These are phyloP conservation scores for Aspergillus pseudoglaucus DNA, from an alignment of 2,329 filamentous ascomycete species.

Conservation along the genomic window DNA sequence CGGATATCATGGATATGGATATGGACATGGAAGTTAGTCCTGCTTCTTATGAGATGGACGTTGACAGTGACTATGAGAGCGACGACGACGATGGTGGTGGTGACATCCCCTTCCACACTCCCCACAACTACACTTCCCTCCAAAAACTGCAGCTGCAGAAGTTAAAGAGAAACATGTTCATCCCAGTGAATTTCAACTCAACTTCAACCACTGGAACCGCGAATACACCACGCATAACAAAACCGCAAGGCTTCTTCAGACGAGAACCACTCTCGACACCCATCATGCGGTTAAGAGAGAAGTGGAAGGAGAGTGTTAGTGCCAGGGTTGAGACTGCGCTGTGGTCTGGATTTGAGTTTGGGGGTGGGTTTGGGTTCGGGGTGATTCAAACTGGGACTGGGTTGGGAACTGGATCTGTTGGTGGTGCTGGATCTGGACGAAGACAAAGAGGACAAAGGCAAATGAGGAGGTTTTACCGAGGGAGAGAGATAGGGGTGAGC, in stretches of 20 bases:
- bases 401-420: not conserved
- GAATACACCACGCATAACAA: not conserved
- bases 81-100: not conserved
- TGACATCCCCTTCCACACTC: not conserved
- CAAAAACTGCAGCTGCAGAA: too few species aligned
- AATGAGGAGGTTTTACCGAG: too few species aligned
- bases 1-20: not conserved
- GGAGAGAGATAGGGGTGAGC: too few species aligned
- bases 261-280: not conserved
- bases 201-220: not conserved
- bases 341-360: not conserved
- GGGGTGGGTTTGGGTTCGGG: too few species aligned
- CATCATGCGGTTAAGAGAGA: not conserved
- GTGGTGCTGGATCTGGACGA: too few species aligned
- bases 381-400: too few species aligned
- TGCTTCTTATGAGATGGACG: not conserved
- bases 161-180: too few species aligned
- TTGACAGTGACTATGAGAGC: not conserved
- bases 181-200: not conserved
- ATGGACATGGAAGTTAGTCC: not conserved
- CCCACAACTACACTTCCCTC: too few species aligned
- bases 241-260: not conserved
- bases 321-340: not conserved
- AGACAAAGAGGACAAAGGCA: too few species aligned
- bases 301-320: not conserved